Conservation (phyloP, 805 yeast genomes). For the Schizosaccharomyces cryophilus region DNA sequence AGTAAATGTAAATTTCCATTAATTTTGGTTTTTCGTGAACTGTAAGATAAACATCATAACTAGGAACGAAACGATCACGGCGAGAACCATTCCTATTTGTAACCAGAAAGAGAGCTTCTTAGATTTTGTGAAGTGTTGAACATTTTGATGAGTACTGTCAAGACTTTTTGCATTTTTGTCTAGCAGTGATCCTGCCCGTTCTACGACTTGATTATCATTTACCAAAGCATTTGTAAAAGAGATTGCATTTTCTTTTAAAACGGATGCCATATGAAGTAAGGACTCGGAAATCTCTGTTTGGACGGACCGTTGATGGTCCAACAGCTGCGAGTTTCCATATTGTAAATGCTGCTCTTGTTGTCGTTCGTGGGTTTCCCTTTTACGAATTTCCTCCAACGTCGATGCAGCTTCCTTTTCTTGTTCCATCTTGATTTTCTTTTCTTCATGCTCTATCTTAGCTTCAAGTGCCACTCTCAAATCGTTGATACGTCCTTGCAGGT, state of each 20-base stretch:
- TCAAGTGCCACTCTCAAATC: neutral
- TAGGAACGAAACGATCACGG: neutral
- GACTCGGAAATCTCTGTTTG: neutral
- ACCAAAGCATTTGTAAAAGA: neutral
- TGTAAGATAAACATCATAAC: neutral
- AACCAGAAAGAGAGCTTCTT: neutral
- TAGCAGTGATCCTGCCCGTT: neutral
- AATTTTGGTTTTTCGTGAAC: neutral
- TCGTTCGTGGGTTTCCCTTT: neutral
- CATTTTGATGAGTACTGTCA: neutral
- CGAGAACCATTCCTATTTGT: neutral
- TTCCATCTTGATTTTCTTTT: neutral
- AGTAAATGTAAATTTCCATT: neutral
- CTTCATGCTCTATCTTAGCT: neutral
- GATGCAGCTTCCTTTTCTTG: neutral
- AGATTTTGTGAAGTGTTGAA: neutral
- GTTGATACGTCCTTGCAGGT: neutral
- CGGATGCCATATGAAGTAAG: neutral
- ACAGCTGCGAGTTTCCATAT: neutral
- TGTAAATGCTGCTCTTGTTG: neutral
- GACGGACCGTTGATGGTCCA: neutral
- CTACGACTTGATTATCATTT: neutral
- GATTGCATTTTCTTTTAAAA: neutral
- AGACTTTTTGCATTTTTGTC: neutral
- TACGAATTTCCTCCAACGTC: neutral